A percentile compares a stretch with the other conserved stretches of the same genome.
phyloP scores from a whole-genome alignment of 768 basidiomycete genomes.

The Termitomyces titanicus region DNA sequence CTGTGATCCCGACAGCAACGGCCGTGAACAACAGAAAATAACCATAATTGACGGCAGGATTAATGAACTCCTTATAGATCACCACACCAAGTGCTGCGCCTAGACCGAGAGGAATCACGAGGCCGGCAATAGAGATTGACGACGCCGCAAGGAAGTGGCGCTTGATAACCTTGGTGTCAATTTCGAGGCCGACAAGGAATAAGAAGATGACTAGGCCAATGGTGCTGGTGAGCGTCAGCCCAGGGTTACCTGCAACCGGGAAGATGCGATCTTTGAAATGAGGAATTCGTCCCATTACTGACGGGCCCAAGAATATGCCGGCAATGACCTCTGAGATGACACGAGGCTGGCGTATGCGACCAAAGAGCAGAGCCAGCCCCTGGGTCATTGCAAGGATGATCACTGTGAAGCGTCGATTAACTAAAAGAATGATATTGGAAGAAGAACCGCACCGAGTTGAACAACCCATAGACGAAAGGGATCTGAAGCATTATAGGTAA shows the following conservation, averaged over 20 bases:
- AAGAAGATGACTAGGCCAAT: constrained; percentile 79
- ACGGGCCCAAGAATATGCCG: constrained; percentile 80
- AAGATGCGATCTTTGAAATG: constrained; percentile 60
- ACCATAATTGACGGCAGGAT: constrained; percentile 57
- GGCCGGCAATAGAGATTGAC: constrained; percentile 61
- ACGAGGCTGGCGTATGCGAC: constrained; percentile 76
- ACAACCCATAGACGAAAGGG: constrained; percentile 78
- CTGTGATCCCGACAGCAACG: constrained; percentile 78
- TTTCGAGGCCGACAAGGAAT: constrained; percentile 83
- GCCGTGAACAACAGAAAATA: constrained; percentile 87
- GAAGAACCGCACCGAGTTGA: constrained; percentile 53
- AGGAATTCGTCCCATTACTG: constrained; percentile 78
- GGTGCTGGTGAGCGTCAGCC: constrained; percentile 69
- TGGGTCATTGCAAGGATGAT: constrained; percentile 83
- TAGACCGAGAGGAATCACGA: constrained; percentile 75
- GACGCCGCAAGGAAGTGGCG: constrained; percentile 57
- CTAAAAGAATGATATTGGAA: not conserved
- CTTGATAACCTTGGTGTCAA: constrained; percentile 67
- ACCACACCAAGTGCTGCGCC: constrained; percentile 75
- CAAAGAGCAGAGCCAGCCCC: constrained; percentile 60
- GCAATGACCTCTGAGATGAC: constrained; percentile 93
- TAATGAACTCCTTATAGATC: constrained; percentile 66
- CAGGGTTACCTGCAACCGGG: constrained; percentile 43
- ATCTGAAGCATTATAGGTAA: constrained; percentile 53
- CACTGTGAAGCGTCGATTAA: constrained; percentile 36